phyloP scores from a whole-genome alignment of 352 stramenopile genomes.

The Elongisporangium undulatum region DNA sequence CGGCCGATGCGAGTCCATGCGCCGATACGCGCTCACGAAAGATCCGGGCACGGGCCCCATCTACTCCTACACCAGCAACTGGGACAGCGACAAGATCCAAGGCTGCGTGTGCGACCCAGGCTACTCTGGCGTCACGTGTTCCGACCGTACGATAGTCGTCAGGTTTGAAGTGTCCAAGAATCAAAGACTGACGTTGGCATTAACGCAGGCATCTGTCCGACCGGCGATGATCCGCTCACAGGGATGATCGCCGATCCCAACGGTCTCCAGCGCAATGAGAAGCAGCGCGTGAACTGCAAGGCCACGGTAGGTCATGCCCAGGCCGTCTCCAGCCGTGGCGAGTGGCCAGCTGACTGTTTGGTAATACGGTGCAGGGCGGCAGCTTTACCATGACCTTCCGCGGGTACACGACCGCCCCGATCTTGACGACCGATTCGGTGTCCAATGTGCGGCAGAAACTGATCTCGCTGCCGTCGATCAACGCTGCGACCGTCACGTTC shows the following conservation, averaged over 20 bases:
- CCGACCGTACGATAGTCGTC: constrained; percentile 25
- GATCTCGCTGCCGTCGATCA: constrained; percentile 52
- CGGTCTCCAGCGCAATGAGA: constrained; percentile 69
- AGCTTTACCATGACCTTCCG: constrained; percentile 85
- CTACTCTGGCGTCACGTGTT: constrained; percentile 75
- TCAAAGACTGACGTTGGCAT: background rate
- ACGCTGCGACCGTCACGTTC: constrained; percentile 63
- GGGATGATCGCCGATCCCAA: constrained; percentile 53
- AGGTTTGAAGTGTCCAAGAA: background rate
- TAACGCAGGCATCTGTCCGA: constrained; percentile 56
- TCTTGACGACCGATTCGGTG: constrained; percentile 49
- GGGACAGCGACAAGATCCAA: constrained; percentile 82
- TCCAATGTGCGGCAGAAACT: constrained; percentile 47
- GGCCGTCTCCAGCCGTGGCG: constrained; percentile 20
- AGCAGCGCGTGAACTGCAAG: constrained; percentile 60
- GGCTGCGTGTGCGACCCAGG: constrained; percentile 85
- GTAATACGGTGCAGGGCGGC: constrained; percentile 27
- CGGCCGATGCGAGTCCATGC: constrained; percentile 80
- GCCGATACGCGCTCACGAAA: constrained; percentile 45
- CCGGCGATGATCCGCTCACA: constrained; percentile 85
- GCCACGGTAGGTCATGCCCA: constrained; percentile 49
- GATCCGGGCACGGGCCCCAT: constrained; percentile 43
- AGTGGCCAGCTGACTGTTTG: background rate
- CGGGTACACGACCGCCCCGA: constrained; percentile 66
- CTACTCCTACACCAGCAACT: constrained; percentile 62